These are phyloP conservation scores for Euphorbia tirucalli DNA, from an alignment of 345 rosid genomes.

Conservation along the genomic window DNA sequence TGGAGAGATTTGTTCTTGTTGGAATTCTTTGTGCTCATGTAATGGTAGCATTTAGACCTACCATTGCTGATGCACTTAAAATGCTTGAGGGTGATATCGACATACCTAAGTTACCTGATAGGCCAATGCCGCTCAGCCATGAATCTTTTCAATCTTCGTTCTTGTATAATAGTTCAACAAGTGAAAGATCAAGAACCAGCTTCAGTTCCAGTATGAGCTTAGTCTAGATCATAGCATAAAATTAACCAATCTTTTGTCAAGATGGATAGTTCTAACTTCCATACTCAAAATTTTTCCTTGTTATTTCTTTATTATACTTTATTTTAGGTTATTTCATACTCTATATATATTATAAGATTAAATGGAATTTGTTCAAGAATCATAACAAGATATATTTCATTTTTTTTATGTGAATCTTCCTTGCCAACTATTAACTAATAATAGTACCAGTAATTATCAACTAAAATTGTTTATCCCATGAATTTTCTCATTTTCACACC, in stretches of 20 bases:
- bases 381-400: background rate
- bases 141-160: conserved; percentile 39
- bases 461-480: no score
- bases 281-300: background rate
- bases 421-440: background rate
- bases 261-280: no score
- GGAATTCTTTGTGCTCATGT: conserved; percentile 67
- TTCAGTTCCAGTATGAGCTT: conserved; percentile 13
- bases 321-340: background rate
- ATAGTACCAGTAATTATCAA: no score
- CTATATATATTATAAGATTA: background rate
- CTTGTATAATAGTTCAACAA: conserved; percentile 15
- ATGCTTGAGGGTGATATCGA: conserved; percentile 65
- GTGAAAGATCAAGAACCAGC: conserved; percentile 20
- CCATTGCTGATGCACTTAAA: conserved; percentile 48
- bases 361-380: background rate
- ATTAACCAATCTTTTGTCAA: background rate
- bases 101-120: conserved; percentile 53
- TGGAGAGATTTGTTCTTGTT: conserved; percentile 64
- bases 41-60: conserved; percentile 58
- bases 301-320: background rate
- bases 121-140: conserved; percentile 58
- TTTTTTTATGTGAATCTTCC: background rate
- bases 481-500: no score
- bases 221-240: background rate